Evolutionary conservation across 306 rosid genomes (phyloP).

Genomic region (Prinsepia uniflora): DNA sequence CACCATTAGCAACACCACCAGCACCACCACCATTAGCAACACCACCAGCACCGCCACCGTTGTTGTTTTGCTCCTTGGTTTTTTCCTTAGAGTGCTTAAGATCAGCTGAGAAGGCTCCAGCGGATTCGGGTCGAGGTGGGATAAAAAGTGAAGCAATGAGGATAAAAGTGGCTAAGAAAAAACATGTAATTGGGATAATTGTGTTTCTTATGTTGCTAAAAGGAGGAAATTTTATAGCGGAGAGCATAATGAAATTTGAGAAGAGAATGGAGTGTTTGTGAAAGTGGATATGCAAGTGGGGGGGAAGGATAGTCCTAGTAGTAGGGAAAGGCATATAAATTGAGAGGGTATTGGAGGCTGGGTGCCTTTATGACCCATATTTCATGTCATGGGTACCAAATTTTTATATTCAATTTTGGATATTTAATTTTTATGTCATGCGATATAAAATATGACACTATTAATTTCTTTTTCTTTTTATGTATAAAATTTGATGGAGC

Average conservation of each 20-base stretch:
- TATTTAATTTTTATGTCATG: too few species aligned
- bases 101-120: too few species aligned
- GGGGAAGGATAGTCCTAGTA: not conserved
- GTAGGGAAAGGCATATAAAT: constrained; percentile 27
- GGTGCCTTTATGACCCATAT: constrained; percentile 34
- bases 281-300: constrained; percentile 5
- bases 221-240: not conserved
- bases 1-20: not conserved
- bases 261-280: constrained; percentile 15
- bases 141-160: too few species aligned
- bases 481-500: too few species aligned
- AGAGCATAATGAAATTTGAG: constrained; percentile 18
- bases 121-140: too few species aligned
- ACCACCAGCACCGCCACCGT: not conserved
- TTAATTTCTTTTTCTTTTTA: too few species aligned
- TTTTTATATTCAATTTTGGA: too few species aligned
- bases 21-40: not conserved
- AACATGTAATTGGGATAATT: constrained; percentile 40
- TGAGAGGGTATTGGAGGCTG: constrained; percentile 53
- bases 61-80: too few species aligned
- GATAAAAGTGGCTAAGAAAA: too few species aligned
- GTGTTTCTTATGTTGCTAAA: not conserved
- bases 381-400: not conserved
- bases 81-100: too few species aligned
- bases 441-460: too few species aligned